Conservation (phyloP, 2,329 filamentous ascomycete species). For the Beauveria brongniartii region DNA sequence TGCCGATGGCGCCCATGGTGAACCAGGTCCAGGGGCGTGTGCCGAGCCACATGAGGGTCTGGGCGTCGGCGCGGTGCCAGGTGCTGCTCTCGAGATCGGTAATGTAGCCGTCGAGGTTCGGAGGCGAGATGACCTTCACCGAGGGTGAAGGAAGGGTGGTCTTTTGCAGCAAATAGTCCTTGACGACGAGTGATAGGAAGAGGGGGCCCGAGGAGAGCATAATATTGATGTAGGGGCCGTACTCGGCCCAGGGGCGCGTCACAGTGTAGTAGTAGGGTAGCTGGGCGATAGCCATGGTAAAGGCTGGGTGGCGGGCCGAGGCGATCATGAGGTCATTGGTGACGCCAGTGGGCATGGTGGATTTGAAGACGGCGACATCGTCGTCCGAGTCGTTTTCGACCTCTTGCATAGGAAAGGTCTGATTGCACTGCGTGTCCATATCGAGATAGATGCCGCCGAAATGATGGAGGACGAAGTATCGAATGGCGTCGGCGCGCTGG, state of each 20-base stretch:
- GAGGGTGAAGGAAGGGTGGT: slow-evolving; percentile 23
- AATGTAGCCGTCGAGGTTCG: slow-evolving; percentile 23
- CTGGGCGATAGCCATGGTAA: slow-evolving; percentile 58
- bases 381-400: slow-evolving; percentile 17
- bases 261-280: slow-evolving; percentile 53
- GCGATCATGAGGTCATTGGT: slow-evolving; percentile 76
- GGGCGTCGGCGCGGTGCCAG: slow-evolving; percentile 40
- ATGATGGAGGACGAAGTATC: slow-evolving; percentile 65
- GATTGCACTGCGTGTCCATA: slow-evolving; percentile 25
- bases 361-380: slow-evolving; percentile 24
- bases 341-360: slow-evolving; percentile 66
- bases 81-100: slow-evolving; percentile 31
- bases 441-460: slow-evolving; percentile 71
- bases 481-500: slow-evolving; percentile 63
- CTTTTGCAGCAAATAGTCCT: slow-evolving; percentile 56
- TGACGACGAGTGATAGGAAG: slow-evolving; percentile 68
- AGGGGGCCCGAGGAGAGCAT: slow-evolving; percentile 73
- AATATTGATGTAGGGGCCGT: slow-evolving; percentile 62
- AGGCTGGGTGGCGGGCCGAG: slow-evolving; percentile 65
- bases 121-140: slow-evolving; percentile 22
- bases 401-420: slow-evolving; percentile 21
- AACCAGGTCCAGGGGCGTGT: slow-evolving; percentile 26
- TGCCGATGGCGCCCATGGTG: slow-evolving; percentile 20
- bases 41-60: slow-evolving; percentile 41
- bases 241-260: slow-evolving; percentile 52